Evolutionary conservation across 371 early-diverging fungal genomes (phyloP).

Genomic region (Lichtheimia corymbifera): DNA sequence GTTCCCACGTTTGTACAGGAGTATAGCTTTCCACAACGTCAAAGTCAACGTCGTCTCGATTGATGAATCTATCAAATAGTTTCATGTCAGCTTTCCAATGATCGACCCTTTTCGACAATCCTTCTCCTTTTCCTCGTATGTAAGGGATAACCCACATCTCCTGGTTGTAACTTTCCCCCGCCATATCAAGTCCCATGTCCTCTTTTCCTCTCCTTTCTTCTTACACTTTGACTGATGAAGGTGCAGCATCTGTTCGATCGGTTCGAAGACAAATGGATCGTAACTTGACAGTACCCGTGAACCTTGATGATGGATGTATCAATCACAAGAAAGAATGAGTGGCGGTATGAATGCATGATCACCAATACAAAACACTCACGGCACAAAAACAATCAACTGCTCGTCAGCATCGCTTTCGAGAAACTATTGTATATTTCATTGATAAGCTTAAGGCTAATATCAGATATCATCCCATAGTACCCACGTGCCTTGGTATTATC

Average conservation of each 20-base stretch:
- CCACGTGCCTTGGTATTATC: slow-evolving; percentile 64
- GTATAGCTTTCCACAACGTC: slow-evolving; percentile 71
- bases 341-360: background rate
- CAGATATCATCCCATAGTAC: background rate
- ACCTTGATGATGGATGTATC: slow-evolving; percentile 41
- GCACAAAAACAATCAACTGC: slow-evolving; percentile 86
- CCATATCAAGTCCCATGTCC: background rate
- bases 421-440: slow-evolving; percentile 38
- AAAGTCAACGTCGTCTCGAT: slow-evolving; percentile 91
- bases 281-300: slow-evolving; percentile 87
- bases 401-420: slow-evolving; percentile 89
- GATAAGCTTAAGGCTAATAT: background rate
- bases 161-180: background rate
- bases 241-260: slow-evolving; percentile 67
- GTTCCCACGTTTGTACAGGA: slow-evolving; percentile 82
- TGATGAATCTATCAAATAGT: slow-evolving; percentile 67
- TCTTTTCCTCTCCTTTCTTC: slow-evolving; percentile 8
- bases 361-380: slow-evolving; percentile 54
- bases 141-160: too few species aligned
- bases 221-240: slow-evolving; percentile 78
- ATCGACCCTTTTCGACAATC: background rate
- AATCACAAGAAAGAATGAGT: background rate
- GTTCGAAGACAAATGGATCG: slow-evolving; percentile 84
- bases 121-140: too few species aligned
- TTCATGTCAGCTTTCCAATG: background rate